Evolutionary conservation across 2,329 filamentous ascomycete species (phyloP).

Genomic region (Rhynchosporium agropyri): DNA sequence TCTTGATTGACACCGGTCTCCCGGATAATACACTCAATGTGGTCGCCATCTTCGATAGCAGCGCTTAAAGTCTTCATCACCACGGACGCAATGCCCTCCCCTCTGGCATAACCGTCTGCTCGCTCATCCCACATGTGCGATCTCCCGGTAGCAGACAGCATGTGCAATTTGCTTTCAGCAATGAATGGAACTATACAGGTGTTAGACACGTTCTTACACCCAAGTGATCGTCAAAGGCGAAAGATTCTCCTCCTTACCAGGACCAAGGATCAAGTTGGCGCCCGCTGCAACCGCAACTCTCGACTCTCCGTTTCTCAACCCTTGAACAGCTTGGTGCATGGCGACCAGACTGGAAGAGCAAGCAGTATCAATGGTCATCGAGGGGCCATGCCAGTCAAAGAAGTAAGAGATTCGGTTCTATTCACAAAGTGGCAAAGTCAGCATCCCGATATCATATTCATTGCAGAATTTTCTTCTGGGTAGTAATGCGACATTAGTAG

Average conservation of each 20-base stretch:
- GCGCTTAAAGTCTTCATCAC: conserved; percentile 58
- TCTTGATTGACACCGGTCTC: conserved; percentile 49
- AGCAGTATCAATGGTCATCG: conserved; percentile 50
- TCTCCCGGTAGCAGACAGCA: conserved; percentile 8
- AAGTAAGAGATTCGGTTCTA: conserved; percentile 46
- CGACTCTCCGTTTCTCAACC: conserved; percentile 4
- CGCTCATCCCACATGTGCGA: conserved; percentile 34
- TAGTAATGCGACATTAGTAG: too few relatives aligned
- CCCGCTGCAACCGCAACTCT: conserved; percentile 44
- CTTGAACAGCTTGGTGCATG: conserved; percentile 18
- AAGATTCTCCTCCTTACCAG: conserved; percentile 16
- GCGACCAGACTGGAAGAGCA: conserved; percentile 46
- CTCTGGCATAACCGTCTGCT: conserved; percentile 49
- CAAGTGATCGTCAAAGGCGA: background rate
- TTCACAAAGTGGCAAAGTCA: too few relatives aligned
- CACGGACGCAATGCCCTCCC: conserved; percentile 59
- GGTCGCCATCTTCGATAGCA: conserved; percentile 47
- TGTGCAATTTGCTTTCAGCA: conserved; percentile 19
- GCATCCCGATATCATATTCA: too few relatives aligned
- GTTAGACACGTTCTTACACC: background rate
- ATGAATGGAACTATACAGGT: background rate
- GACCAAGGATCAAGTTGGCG: conserved; percentile 29
- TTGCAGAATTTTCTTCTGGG: too few relatives aligned
- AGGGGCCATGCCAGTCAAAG: conserved; percentile 47
- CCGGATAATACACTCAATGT: conserved; percentile 48